These are phyloP conservation scores for Ceriops tagal DNA, from an alignment of 345 rosid genomes.

Conservation along the genomic window DNA sequence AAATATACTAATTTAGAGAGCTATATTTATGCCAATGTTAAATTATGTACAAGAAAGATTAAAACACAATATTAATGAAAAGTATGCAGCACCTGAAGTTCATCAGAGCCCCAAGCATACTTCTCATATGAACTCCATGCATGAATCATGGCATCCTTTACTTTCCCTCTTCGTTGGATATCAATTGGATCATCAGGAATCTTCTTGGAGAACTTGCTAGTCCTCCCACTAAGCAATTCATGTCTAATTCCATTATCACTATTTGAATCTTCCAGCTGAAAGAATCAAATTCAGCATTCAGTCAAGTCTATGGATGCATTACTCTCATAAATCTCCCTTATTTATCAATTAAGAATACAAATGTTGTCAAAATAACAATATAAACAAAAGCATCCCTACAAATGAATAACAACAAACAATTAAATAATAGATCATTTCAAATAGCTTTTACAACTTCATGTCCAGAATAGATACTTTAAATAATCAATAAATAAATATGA, in stretches of 20 bases:
- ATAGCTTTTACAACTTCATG: not conserved
- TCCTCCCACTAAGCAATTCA: conserved; percentile 4
- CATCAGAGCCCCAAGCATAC: conserved; percentile 34
- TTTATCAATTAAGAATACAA: conserved; percentile 2
- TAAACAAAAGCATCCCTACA: not conserved
- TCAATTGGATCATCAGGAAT: conserved; percentile 20
- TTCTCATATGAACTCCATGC: conserved; percentile 33
- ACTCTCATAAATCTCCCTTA: not conserved
- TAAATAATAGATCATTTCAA: not conserved
- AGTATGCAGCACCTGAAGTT: conserved; percentile 21
- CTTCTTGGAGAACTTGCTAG: conserved; percentile 15
- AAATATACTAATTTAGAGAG: not conserved
- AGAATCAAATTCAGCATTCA: conserved; percentile 13
- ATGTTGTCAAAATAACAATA: not conserved
- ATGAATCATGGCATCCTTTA: conserved; percentile 34
- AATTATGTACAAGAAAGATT: not conserved
- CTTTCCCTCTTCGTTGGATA: conserved; percentile 24
- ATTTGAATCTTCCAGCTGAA: conserved; percentile 55
- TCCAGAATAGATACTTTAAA: too few relatives aligned
- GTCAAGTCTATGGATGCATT: not conserved
- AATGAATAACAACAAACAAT: not conserved
- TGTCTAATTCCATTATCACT: conserved; percentile 21
- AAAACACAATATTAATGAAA: not conserved
- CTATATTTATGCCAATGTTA: not conserved
- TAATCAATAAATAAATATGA: too few relatives aligned